Percentiles rank a stretch among this genome's conserved stretches.
Conservation (phyloP, 805 yeast species). For the Yamadazyma phyllophila region DNA sequence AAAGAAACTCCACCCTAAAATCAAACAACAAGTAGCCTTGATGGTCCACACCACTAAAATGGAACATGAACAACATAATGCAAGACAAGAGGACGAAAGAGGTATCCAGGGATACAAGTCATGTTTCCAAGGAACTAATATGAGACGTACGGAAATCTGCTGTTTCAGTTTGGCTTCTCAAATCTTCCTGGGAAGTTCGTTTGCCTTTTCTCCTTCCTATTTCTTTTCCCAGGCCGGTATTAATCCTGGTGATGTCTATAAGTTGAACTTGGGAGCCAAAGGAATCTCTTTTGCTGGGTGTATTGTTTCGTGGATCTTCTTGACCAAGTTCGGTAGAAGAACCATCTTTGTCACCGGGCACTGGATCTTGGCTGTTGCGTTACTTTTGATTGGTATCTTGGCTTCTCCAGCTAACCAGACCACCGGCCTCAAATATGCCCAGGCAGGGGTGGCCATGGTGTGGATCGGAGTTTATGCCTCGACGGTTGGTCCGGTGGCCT, state of each 20-base stretch:
- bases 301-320: constrained; percentile 28
- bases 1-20: constrained; percentile 18
- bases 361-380: constrained; percentile 27
- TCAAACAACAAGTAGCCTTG: constrained; percentile 17
- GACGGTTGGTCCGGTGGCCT: constrained; percentile 45
- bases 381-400: constrained; percentile 43
- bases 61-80: constrained; percentile 29
- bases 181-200: constrained; percentile 33
- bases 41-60: constrained; percentile 32
- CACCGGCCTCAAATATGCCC: constrained; percentile 21
- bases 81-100: constrained; percentile 17
- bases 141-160: constrained; percentile 46
- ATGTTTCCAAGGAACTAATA: constrained; percentile 44
- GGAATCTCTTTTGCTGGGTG: constrained; percentile 30
- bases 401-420: constrained; percentile 15
- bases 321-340: constrained; percentile 40
- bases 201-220: constrained; percentile 37
- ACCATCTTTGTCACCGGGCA: constrained; percentile 40
- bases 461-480: constrained; percentile 32
- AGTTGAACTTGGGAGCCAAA: constrained; percentile 31
- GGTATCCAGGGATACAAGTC: constrained; percentile 33
- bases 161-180: constrained; percentile 34
- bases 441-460: constrained; percentile 21
- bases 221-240: constrained; percentile 39
- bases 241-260: constrained; percentile 27